Percentiles rank a stretch among this genome's conserved stretches.
Evolutionary conservation across 495 filamentous ascomycete species (phyloP).

Genomic region (Astrocystis sublimbata): DNA sequence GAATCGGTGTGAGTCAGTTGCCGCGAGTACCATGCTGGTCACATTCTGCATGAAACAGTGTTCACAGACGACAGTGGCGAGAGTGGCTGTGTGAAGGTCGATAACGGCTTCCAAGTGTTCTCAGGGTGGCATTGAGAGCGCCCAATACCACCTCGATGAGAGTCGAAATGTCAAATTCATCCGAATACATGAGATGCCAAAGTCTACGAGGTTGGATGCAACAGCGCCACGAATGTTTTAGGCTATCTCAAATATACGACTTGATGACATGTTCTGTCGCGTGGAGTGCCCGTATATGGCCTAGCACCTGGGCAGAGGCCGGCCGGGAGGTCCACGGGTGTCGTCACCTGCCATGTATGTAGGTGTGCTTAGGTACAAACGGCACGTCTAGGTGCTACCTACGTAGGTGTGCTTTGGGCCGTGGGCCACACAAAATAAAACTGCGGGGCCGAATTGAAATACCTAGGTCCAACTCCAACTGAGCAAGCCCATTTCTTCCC

Average conservation of each 20-base stretch:
- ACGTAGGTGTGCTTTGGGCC: too few relatives aligned
- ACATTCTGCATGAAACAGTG: conserved; percentile 1
- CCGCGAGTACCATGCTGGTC: not conserved
- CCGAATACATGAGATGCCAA: not conserved
- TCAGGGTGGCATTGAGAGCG: not conserved
- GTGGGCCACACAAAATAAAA: conserved; percentile 20
- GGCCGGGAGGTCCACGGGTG: too few relatives aligned
- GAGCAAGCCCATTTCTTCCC: not conserved
- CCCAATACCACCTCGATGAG: not conserved
- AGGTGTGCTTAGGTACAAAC: not conserved
- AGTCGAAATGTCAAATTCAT: not conserved
- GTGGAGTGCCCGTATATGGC: not conserved
- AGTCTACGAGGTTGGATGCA: not conserved
- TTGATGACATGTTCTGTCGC: not conserved
- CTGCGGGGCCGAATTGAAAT: conserved; percentile 3
- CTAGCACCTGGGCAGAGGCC: not conserved
- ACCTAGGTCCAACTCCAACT: not conserved
- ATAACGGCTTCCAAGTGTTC: not conserved
- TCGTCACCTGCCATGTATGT: too few relatives aligned
- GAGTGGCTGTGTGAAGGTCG: not conserved
- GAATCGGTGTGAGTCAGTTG: not conserved
- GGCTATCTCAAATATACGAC: not conserved
- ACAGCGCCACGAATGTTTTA: not conserved
- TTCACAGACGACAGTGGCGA: not conserved
- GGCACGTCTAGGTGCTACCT: not conserved